Percentiles rank a stretch among this genome's conserved stretches.
These are phyloP conservation scores for Mimosa pudica DNA, from an alignment of 306 rosid species.

Conservation along the genomic window DNA sequence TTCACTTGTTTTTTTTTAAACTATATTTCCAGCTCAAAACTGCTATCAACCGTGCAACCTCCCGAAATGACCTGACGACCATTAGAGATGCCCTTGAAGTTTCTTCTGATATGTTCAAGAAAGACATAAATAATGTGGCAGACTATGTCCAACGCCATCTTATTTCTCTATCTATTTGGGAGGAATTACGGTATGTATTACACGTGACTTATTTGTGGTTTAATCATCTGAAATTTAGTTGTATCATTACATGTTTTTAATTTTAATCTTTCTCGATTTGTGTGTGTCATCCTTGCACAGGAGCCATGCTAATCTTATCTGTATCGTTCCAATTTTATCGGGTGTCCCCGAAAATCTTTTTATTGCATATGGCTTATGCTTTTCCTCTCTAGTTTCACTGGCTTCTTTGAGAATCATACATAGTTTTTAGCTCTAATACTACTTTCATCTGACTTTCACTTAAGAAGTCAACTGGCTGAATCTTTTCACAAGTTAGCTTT, in stretches of 20 bases:
- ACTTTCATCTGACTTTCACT: not conserved
- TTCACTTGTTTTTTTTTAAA: constrained; percentile 1
- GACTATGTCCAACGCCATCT: constrained; percentile 96
- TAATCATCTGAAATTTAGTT: constrained; percentile 13
- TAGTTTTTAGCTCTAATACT: not conserved
- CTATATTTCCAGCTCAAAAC: constrained; percentile 78
- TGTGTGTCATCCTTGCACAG: too few relatives aligned
- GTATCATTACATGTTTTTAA: not conserved
- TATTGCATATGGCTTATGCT: not conserved
- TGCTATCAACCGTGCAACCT: constrained; percentile 90
- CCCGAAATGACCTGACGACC: constrained; percentile 77
- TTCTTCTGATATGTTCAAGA: constrained; percentile 91
- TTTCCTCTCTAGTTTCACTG: not conserved
- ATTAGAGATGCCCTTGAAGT: constrained; percentile 98
- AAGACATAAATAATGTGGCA: constrained; percentile 79
- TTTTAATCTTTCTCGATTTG: not conserved
- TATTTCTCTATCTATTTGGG: constrained; percentile 93
- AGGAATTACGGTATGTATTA: constrained; percentile 77
- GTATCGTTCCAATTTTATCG: too few relatives aligned
- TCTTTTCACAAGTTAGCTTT: not conserved
- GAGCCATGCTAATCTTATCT: too few relatives aligned
- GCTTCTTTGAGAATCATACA: constrained; percentile 3
- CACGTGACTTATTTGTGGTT: constrained; percentile 22
- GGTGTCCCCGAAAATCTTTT: too few relatives aligned
- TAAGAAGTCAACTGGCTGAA: constrained; percentile 6